Base-by-base conservation (phyloP, 169 alveolate genomes). In the Eimeria maxima region DNA sequence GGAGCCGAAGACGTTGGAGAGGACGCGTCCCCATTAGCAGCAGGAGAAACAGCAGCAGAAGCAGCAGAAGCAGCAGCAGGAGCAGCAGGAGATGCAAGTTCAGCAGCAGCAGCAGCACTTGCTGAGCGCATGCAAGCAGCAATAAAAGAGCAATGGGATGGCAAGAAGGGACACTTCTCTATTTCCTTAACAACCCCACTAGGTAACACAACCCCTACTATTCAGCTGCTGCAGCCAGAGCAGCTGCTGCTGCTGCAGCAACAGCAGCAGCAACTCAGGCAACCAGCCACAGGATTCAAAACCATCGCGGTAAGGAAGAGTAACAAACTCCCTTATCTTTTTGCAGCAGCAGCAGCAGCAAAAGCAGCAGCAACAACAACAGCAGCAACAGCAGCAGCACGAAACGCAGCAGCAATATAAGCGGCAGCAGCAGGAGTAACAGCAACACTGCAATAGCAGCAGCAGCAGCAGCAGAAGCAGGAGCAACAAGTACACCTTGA, bases 231-330 rank as follows among this genome's bases (percentile, higher is more conserved):
- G 47, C 90, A 18, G 90, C 90, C 71, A 24, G 90, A 50, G 50
- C 73, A 81, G 90, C 90, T 81, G 90, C 67, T 81, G 90, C 90
- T 27, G 90, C 90, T 81, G 90, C 90, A 81, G 90, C 90, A 33
- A 10, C 45, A 57, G 38, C 45, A 45, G 45, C 67, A 57, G 67
- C 67, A 57, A n/a, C n/a, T n/a, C n/a, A n/a, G n/a, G 67, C 67
- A 57, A 7, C 24, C 67, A 3, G 67, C 18, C 67, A 3, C 67
- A 47, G 73, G 90, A 6, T 47, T 29, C 47, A 45, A 53, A 11
- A 50, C 71, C 27, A 38, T 81, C 45, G 71, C 90, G 29, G 90
- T 81, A 50, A 45, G 90, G 81, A 4, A 5, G 57, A 50, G 22
- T 13, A 18, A 33, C 16, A 76, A 3, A 76, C 87, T 33, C 18